phyloP scores from a whole-genome alignment of 2,329 filamentous ascomycete species.

The Emmonsiellopsis sp. region DNA sequence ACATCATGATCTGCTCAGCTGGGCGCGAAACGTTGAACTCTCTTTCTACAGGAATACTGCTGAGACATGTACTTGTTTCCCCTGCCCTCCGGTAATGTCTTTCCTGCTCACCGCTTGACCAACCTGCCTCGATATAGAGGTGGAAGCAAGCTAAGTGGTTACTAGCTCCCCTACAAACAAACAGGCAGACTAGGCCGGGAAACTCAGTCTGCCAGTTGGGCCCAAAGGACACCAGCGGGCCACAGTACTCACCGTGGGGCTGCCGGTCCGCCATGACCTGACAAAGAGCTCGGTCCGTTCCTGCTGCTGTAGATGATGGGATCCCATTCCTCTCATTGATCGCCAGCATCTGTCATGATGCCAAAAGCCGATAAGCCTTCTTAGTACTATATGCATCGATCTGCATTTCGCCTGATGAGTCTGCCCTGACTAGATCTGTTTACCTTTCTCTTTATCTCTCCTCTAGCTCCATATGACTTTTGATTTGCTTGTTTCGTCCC shows the following conservation, averaged over 20 bases:
- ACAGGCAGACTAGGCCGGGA: constrained; percentile 6
- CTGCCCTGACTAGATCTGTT: constrained; percentile 7
- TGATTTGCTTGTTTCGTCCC: neutral
- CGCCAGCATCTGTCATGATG: constrained; percentile 4
- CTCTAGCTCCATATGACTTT: constrained; percentile 2
- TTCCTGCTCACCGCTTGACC: constrained; percentile 11
- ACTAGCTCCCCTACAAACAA: constrained; percentile 10
- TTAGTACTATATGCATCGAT: constrained; percentile 8
- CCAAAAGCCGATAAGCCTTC: constrained; percentile 10
- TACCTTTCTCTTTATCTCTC: constrained; percentile 7
- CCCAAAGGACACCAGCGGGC: neutral
- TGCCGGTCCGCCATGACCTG: constrained; percentile 6
- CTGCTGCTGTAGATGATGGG: neutral
- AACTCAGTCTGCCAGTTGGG: neutral
- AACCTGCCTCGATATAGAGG: constrained; percentile 11
- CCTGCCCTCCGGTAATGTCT: constrained; percentile 3
- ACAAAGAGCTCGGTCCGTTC: constrained; percentile 9
- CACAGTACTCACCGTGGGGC: neutral
- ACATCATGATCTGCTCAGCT: neutral
- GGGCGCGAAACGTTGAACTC: neutral
- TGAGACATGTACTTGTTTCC: constrained; percentile 9
- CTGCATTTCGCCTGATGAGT: constrained; percentile 9
- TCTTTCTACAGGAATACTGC: neutral
- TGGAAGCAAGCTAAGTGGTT: constrained; percentile 7
- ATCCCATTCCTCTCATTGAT: neutral